phyloP scores from a whole-genome alignment of 177 flowering plant genomes.

The Vitis hybrid region DNA sequence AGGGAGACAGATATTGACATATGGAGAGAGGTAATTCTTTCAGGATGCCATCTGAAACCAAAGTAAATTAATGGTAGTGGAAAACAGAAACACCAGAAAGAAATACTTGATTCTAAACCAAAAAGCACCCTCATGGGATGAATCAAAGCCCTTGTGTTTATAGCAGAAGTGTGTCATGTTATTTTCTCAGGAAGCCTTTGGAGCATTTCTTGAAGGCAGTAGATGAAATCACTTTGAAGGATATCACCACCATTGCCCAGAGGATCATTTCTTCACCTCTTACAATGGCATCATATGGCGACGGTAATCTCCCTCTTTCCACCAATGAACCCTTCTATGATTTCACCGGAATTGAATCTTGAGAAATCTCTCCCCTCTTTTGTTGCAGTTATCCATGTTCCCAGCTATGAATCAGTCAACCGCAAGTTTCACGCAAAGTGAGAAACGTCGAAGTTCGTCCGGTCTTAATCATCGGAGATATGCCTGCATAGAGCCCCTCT shows the following conservation, averaged over 20 bases:
- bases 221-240: constrained; percentile 50
- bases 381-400: constrained; percentile 55
- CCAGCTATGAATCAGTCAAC: constrained; percentile 63
- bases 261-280: constrained; percentile 65
- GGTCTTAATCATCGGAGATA: too few species aligned
- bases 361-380: neutral
- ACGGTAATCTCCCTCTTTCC: constrained; percentile 38
- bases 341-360: neutral
- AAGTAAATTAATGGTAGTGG: too few species aligned
- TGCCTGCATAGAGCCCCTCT: too few species aligned
- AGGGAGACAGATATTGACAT: constrained; percentile 66
- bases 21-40: constrained; percentile 52
- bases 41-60: too few species aligned
- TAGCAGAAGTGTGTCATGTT: too few species aligned
- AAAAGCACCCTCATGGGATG: too few species aligned
- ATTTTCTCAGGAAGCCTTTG: constrained; percentile 55
- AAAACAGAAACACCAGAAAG: too few species aligned
- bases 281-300: constrained; percentile 74
- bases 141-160: too few species aligned
- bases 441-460: neutral
- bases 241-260: constrained; percentile 41
- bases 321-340: neutral
- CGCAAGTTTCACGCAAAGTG: constrained; percentile 44
- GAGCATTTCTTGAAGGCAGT: constrained; percentile 57
- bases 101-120: too few species aligned